phyloP scores from a whole-genome alignment of 225 moss, liverwort and hornwort species.

The Straminergon stramineum region DNA sequence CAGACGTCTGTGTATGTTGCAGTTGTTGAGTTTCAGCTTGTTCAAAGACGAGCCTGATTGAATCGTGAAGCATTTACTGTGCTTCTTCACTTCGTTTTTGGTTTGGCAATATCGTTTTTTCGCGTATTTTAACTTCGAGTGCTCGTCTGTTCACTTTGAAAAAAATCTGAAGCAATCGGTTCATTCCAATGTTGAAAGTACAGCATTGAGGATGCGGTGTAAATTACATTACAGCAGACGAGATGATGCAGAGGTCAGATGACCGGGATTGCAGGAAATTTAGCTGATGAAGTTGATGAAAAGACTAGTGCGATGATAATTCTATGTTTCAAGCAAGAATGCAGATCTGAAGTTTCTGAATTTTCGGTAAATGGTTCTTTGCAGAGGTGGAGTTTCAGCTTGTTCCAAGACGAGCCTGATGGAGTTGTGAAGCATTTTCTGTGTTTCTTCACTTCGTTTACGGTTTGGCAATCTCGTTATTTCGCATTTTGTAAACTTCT shows the following conservation, averaged over 20 bases:
- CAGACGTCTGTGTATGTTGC: background rate
- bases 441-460: background rate
- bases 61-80: background rate
- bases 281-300: background rate
- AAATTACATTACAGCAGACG: background rate
- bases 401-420: background rate
- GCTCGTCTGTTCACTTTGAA: background rate
- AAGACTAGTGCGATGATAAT: background rate
- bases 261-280: background rate
- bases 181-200: background rate
- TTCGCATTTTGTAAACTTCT: background rate
- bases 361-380: background rate
- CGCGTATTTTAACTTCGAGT: background rate
- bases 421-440: background rate
- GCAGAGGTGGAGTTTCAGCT: background rate
- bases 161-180: background rate
- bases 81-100: background rate
- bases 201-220: background rate
- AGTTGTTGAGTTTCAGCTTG: background rate
- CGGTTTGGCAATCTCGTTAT: background rate
- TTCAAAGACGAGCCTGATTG: background rate
- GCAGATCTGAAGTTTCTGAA: background rate
- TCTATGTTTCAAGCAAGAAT: background rate
- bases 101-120: background rate
- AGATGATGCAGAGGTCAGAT: conserved; percentile 24